Evolutionary conservation across 331 rosid genomes (phyloP), one percentile per base, ranked within the genome.

Genomic region (Pyracantha coccinea): DNA sequence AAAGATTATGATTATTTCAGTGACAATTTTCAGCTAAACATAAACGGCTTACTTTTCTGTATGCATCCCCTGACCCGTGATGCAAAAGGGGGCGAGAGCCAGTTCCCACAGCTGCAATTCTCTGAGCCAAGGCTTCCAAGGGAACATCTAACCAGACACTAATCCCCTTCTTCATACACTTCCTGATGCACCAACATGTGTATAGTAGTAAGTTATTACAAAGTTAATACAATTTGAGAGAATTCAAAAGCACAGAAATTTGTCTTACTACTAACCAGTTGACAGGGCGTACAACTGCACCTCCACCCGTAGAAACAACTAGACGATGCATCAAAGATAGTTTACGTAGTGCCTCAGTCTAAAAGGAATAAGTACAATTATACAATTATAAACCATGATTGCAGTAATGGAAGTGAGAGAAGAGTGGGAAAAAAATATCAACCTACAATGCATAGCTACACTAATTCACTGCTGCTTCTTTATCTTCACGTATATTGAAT

Each of bases 81-180:
- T 85, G 89, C 80, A 95, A 87, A 77, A 95, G 99, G 35, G 97
- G 99, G 61, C 98, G 97, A 74, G 97, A 89, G 66, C 83, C 77
- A 47, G 98, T 95, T 77, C 99, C 97, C 29, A 89, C 93, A 28
- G 89, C 89, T 62, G 93, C 83, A 78, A 95, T 95, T 92, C 99
- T 87, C 69, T 69, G 85, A 58, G 98, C 98, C 87, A 95, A 79
- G 54, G 96, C 92, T 66, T 95, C 93, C 84, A 92, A 33, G 8
- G 99, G 99, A 69, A 94, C 99, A 52, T 94, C 99, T 74, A 94
- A 83, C 97, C 99, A 94, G 76, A 90, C 85, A 79, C 96, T 92
- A 61, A 89, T 74, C 60, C 99, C 97, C 81, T 84, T 92, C 74
- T 85, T 92, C 97, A 94, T 94, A 77, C 88, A 90, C 78, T 78